Base-by-base conservation (phyloP, 192 early-diverging fungal species). In the Backusella tuberculispora region DNA sequence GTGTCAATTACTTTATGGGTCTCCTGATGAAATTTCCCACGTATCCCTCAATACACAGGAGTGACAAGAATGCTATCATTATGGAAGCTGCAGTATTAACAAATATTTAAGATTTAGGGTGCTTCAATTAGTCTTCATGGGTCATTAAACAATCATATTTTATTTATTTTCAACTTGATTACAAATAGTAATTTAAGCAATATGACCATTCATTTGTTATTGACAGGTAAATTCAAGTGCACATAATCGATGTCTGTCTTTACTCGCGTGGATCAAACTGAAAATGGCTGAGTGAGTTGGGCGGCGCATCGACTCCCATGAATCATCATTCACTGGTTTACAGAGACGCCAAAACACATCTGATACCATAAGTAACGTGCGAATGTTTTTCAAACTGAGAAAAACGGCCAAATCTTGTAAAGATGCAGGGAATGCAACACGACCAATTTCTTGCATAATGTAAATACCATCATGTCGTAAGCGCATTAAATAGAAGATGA, bases 331-430 rank as follows among this genome's bases (percentile, higher is more conserved):
- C 60, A 73, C n/a, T n/a, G n/a, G n/a, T n/a, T n/a, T n/a, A n/a
- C n/a, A n/a, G n/a, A n/a, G n/a, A n/a, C n/a, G n/a, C n/a, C n/a
- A n/a, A n/a, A n/a, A n/a, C n/a, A n/a, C n/a, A n/a, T n/a, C n/a
- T n/a, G n/a, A n/a, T n/a, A 72, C 56, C 53, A 44, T 72, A 24
- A 72, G 47, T 38, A 72, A 46, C 4, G 72, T 73, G 60, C 72
- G 60, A 64, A 73, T 73, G 48, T 72, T 72, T 48, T 73, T 73
- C 60, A 65, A 73, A 64, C 42, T 73, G 72, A 73, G 34, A 60
- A 71, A 71, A 34, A 4, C 17, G 26, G 41, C 46, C 37, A 71
- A 71, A 45, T 50, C 69, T 56, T 71, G 45, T 47, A 71, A 71
- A 47, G 70, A 71, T 34, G 26, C 19, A 34, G 50, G 48, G 47